Evolutionary conservation across 2,329 filamentous ascomycete species (phyloP), one percentile per base, ranked within the genome.

Genomic region (Calonectria pseudoreteaudii): DNA sequence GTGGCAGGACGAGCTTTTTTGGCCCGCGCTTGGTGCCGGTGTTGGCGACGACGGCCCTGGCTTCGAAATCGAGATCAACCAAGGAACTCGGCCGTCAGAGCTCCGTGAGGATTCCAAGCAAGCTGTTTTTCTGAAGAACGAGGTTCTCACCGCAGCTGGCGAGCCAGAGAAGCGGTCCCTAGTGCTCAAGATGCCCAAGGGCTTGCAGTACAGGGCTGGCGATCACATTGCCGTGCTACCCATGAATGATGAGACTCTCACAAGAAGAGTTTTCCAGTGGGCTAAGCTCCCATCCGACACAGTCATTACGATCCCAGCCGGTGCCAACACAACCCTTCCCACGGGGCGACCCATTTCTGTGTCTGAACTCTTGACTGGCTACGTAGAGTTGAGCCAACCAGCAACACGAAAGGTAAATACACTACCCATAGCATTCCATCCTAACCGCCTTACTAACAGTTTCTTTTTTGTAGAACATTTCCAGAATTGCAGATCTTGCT

Each of bases 151-250:
- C 0, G 23, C 50, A 38, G 81, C n/a, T 75, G 88, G 85, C 0
- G 87, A 86, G 28, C 86, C 73, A 10, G 62, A 69, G 47, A 94
- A 94, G 84, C 87, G 89, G 23, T 87, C 91, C 67, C 86, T 94
- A 13, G 90, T 90, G 67, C 90, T 94, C 23, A 88, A 90, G 70
- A 86, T 95, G 0, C 93, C 93, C 0, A 88, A 86, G 1, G 89
- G 88, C 62, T 86, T 90, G 84, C 87, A 86, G 0, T 95, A 95
- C 82, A 87, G 88, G 28, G 89, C 91, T 6, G 94, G 93, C 26
- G 93, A 95, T 80, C 94, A 95, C 80, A 87, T 95, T 1, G 91
- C 92, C 0, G 87, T 94, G 3, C 85, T 94, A 0, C 93, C 93
- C 0, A 84, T 93, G 28, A 95, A 95, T 79, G 90, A 90, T 3